phyloP scores from a whole-genome alignment of 805 yeast species.

The Zygosaccharomyces rouxii region DNA sequence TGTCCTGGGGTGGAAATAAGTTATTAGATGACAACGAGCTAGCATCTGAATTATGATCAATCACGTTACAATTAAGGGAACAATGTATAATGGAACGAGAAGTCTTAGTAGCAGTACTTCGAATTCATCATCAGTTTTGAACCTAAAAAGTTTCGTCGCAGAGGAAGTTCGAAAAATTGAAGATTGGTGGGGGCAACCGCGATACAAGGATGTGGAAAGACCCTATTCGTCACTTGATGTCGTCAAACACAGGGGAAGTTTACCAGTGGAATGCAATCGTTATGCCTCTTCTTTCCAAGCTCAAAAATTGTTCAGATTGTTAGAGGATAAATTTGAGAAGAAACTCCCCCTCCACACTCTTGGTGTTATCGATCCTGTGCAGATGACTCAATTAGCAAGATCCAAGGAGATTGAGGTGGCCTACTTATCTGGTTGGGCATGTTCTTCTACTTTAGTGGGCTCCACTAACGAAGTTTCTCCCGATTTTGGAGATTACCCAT shows the following conservation, averaged over 20 bases:
- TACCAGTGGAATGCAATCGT: slow-evolving; percentile 32
- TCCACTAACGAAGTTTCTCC: slow-evolving; percentile 62
- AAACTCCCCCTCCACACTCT: slow-evolving; percentile 50
- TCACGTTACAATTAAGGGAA: neutral
- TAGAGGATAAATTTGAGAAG: slow-evolving; percentile 40
- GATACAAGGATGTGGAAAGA: slow-evolving; percentile 46
- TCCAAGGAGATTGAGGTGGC: slow-evolving; percentile 46
- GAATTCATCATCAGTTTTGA: slow-evolving; percentile 11
- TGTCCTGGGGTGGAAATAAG: neutral
- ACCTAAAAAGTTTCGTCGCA: slow-evolving; percentile 31
- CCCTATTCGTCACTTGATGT: slow-evolving; percentile 52
- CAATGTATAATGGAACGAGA: neutral
- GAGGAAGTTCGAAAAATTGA: slow-evolving; percentile 38
- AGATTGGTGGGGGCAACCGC: slow-evolving; percentile 47
- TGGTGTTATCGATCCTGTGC: slow-evolving; percentile 61
- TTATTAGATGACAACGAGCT: neutral
- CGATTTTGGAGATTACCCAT: slow-evolving; percentile 66
- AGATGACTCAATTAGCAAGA: slow-evolving; percentile 52
- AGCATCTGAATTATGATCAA: neutral
- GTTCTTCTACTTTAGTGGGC: slow-evolving; percentile 48
- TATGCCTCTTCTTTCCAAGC: slow-evolving; percentile 53
- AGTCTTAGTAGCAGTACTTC: neutral
- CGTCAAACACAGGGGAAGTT: slow-evolving; percentile 49
- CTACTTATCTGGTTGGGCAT: slow-evolving; percentile 62
- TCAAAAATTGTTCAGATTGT: slow-evolving; percentile 43